Evolutionary conservation across 306 rosid genomes (phyloP), one percentile per base, ranked within the genome.

Genomic region (Dalbergia cochinchinensis): DNA sequence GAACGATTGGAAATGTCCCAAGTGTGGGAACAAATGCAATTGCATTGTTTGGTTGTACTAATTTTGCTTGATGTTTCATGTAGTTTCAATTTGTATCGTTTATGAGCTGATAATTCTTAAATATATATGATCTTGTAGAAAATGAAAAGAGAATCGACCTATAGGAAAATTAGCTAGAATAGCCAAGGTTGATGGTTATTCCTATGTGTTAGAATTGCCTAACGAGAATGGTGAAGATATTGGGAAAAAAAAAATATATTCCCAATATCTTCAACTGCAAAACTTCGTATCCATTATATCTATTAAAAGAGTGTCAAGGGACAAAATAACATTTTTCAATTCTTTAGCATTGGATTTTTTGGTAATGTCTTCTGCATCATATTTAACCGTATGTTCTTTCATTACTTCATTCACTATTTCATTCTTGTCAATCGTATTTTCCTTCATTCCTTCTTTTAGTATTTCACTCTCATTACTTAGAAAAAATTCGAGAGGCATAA

Each of bases 21-120:
- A 12, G 77, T 91, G 96, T 22, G 73, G 81, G 86, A 57, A 72
- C 26, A 22, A 79, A 35, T 91, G 96, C 82, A 91, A 89, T 69
- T 89, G 94, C 76, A 91, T 92, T 77, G 22, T 65, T 20, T 91
- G 96, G 90, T 81, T 85, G 94, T 89, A 85, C 83, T 86, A 44
- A 54, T 37, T 10, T 12, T 26, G 41, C 16, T 9, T n/a, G 15
- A 35, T 20, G 11, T 33, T 26, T 26, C 31, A 26, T 26, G 31
- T 26, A 26, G 41, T 8, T 0, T 18, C 73, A 4, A 8, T 18
- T 13, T 16, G 8, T 59, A 47, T 13, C 8, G 11, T 15, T 19
- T 8, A 13, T 20, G 22, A 60, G 51, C 22, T 65, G 66, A 8
- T 4, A 73, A 48, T 74, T 72, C 71, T 62, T 59, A 76, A 26